Percentiles rank a stretch among this genome's conserved stretches.
Conservation (phyloP, 2,329 filamentous ascomycete genomes). For the Talaromyces pinophilus region DNA sequence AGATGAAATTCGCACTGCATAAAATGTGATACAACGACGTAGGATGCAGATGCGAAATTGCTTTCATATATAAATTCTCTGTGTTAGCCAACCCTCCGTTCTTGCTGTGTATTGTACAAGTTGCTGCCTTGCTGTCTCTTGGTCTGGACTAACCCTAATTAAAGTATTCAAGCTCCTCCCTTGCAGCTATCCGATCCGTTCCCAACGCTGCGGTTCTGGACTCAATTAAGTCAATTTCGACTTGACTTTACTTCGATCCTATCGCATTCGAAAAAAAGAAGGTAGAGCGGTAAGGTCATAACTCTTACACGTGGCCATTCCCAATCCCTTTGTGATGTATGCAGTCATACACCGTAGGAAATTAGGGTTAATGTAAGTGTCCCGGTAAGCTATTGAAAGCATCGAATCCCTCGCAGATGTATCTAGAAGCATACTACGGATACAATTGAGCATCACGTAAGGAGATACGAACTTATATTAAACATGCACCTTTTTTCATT, state of each 20-base stretch:
- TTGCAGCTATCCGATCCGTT: neutral
- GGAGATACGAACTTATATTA: constrained; percentile 1
- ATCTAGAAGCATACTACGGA: neutral
- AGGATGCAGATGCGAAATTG: neutral
- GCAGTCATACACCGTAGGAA: neutral
- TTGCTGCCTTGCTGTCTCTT: too few relatives aligned
- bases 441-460: neutral
- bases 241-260: neutral
- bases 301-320: neutral
- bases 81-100: neutral
- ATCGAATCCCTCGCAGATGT: neutral
- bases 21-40: neutral
- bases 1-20: neutral
- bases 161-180: constrained; percentile 5
- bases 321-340: neutral
- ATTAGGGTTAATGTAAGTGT: neutral
- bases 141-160: neutral
- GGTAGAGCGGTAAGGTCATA: neutral
- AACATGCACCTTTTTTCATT: neutral
- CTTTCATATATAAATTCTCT: neutral
- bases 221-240: neutral
- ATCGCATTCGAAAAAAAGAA: neutral
- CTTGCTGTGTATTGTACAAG: too few relatives aligned
- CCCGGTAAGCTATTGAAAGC: constrained; percentile 3
- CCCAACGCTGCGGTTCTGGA: neutral